Evolutionary conservation across 1,139 yeast genomes (phyloP).

Genomic region (Pichia sp.): DNA sequence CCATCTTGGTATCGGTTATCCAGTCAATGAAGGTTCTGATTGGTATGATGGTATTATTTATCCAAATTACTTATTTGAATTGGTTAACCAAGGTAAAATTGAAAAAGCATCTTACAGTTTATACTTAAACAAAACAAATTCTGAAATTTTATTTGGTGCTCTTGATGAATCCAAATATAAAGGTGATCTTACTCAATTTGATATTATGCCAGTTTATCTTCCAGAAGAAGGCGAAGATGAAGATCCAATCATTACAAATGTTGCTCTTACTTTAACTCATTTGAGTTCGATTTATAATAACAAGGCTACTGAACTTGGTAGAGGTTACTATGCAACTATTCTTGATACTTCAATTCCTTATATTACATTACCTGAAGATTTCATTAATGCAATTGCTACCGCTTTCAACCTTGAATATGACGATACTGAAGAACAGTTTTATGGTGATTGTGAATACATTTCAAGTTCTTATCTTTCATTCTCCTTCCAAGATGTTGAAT

Average conservation of each 20-base stretch:
- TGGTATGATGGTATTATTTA: slow-evolving; percentile 28
- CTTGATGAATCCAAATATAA: slow-evolving; percentile 34
- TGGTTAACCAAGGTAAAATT: slow-evolving; percentile 45
- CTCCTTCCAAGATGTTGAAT: slow-evolving; percentile 45
- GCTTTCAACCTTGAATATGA: slow-evolving; percentile 32
- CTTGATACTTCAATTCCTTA: slow-evolving; percentile 60
- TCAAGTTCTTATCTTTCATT: slow-evolving; percentile 30
- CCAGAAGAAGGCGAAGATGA: slow-evolving; percentile 27
- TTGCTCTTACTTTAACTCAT: slow-evolving; percentile 34
- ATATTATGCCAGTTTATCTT: slow-evolving; percentile 34
- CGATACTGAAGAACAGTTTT: slow-evolving; percentile 28
- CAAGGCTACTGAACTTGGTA: slow-evolving; percentile 31
- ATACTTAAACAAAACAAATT: slow-evolving; percentile 34
- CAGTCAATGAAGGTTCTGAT: slow-evolving; percentile 38
- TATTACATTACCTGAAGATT: slow-evolving; percentile 39
- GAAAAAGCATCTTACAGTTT: slow-evolving; percentile 45
- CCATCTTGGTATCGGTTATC: slow-evolving; percentile 51
- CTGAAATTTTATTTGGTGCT: slow-evolving; percentile 49
- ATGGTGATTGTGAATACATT: slow-evolving; percentile 28
- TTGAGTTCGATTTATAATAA: slow-evolving; percentile 4
- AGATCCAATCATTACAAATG: slow-evolving; percentile 20
- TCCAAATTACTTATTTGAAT: slow-evolving; percentile 46
- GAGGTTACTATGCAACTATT: slow-evolving; percentile 35
- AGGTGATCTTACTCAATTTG: slow-evolving; percentile 34
- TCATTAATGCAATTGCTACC: slow-evolving; percentile 35